Base-by-base conservation (phyloP, 208 protist species). In the Crithidia thermophila region DNA sequence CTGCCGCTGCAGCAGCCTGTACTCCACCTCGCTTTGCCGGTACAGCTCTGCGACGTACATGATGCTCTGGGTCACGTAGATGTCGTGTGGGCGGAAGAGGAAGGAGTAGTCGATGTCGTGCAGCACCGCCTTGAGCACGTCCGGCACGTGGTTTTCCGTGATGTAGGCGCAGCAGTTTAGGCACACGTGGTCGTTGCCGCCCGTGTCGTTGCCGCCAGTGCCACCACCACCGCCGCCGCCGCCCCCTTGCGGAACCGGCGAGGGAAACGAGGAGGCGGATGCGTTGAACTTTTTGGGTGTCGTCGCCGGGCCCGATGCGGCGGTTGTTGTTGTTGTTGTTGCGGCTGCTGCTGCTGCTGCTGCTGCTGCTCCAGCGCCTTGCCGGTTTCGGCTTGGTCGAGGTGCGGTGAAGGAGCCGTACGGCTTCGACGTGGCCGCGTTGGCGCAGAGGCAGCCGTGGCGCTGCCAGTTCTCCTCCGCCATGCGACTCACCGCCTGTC, bases 51-150 rank as follows among this genome's bases (percentile, higher is more conserved):
- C 75, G 18, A 77, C 75, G 60, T 74, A 70, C 49, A 55, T 56
- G 30, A 74, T 25, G 33, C 34, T 43, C 8, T 71, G 72, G 13
- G 14, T 21, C 23, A 80, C 31, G 51, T 81, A 93, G 27, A 77
- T 74, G n/a, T 74, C 34, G 45, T 79, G 75, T 20, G 70, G 34
- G 34, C 81, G 75, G 58, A 77, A 93, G 27, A 90, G 31, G 58
- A 83, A 85, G 30, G 75, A 64, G 43, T 72, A 88, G 68, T 83
- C 69, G 4, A 82, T 36, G 53, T 80, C 78, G 58, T 84, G 79
- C 53, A 93, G 49, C 25, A 90, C 58, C 31, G 75, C 82, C 51
- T 81, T 82, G 14, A 93, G 72, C 28, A 93, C 25, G 37, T 55
- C 58, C 9, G 80, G 77, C 27, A 93, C 55, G 58, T 88, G 72